phyloP scores from a whole-genome alignment of 192 early-diverging fungal species.

The Coemansia sp. region DNA sequence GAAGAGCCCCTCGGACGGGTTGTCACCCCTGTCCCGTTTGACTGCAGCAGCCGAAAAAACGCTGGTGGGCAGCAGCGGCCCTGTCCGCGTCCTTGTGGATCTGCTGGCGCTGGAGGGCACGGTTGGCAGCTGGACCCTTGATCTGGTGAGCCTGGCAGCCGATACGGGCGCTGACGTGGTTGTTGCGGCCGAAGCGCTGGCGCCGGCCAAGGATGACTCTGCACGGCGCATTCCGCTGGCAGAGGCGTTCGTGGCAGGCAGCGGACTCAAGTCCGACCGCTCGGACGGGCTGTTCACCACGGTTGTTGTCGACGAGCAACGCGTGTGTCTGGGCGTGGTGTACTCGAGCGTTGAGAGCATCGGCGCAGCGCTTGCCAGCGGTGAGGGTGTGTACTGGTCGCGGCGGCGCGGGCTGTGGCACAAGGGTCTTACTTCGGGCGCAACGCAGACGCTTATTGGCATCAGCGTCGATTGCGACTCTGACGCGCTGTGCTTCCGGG shows the following conservation, averaged over 20 bases:
- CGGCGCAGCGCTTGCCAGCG: conserved; percentile 71
- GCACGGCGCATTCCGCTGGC: conserved; percentile 19
- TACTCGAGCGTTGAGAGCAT: conserved; percentile 88
- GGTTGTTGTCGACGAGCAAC: conserved; percentile 87
- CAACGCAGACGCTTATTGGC: conserved; percentile 81
- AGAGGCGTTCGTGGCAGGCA: conserved; percentile 28
- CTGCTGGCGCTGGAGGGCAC: background rate
- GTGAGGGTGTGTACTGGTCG: conserved; percentile 91
- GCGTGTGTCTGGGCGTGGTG: conserved; percentile 85
- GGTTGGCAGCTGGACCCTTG: conserved; percentile 28
- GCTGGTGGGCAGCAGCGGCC: conserved; percentile 23
- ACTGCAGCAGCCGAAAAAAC: conserved; percentile 13
- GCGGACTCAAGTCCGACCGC: conserved; percentile 64
- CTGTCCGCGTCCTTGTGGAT: conserved; percentile 47
- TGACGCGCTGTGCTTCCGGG: conserved; percentile 84
- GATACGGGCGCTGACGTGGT: conserved; percentile 23
- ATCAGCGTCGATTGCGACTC: conserved; percentile 88
- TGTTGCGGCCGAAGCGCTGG: conserved; percentile 23
- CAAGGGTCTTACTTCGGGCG: conserved; percentile 93
- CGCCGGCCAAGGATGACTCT: conserved; percentile 8
- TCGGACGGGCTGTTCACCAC: conserved; percentile 91
- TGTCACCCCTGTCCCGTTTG: conserved; percentile 16
- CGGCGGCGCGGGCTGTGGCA: conserved; percentile 89
- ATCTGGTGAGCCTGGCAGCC: conserved; percentile 20
- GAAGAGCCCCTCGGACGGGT: background rate